Evolutionary conservation across 495 filamentous ascomycete species (phyloP).

Genomic region (Talaromyces wortmannii): DNA sequence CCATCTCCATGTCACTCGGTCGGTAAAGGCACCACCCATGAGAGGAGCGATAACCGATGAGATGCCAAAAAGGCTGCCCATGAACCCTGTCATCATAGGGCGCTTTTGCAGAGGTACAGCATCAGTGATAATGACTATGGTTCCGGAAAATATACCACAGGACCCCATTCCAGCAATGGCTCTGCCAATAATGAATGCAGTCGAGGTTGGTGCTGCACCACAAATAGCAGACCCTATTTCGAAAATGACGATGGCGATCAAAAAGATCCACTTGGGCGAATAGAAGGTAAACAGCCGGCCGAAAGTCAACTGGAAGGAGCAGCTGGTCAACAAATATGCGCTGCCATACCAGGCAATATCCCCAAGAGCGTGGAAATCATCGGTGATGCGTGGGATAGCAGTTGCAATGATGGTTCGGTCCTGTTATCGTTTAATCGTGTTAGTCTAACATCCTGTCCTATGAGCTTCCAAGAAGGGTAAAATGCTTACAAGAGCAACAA

Average conservation of each 20-base stretch:
- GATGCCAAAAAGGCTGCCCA: conserved; percentile 38
- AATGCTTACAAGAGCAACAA: conserved; percentile 22
- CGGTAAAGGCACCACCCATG: conserved; percentile 40
- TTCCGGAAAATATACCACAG: conserved; percentile 44
- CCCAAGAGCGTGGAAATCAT: conserved; percentile 49
- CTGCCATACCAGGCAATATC: conserved; percentile 66
- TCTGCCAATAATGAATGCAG: conserved; percentile 54
- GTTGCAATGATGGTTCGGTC: conserved; percentile 55
- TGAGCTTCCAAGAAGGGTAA: background rate
- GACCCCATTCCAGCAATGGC: conserved; percentile 53
- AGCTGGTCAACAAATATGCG: conserved; percentile 56
- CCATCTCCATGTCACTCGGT: conserved; percentile 43
- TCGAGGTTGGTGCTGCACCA: conserved; percentile 51
- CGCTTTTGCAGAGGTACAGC: conserved; percentile 34
- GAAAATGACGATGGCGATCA: conserved; percentile 42
- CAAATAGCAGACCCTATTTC: conserved; percentile 53
- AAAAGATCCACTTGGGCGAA: conserved; percentile 61
- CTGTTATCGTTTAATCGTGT: background rate
- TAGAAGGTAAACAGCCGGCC: conserved; percentile 55
- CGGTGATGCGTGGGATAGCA: conserved; percentile 55
- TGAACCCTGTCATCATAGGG: conserved; percentile 39
- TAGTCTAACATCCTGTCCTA: background rate
- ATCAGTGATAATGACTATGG: conserved; percentile 37
- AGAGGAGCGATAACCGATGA: conserved; percentile 34
- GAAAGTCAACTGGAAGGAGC: conserved; percentile 51